Conservation (phyloP, 2,329 filamentous ascomycete genomes). For the Leptographium flavum region DNA sequence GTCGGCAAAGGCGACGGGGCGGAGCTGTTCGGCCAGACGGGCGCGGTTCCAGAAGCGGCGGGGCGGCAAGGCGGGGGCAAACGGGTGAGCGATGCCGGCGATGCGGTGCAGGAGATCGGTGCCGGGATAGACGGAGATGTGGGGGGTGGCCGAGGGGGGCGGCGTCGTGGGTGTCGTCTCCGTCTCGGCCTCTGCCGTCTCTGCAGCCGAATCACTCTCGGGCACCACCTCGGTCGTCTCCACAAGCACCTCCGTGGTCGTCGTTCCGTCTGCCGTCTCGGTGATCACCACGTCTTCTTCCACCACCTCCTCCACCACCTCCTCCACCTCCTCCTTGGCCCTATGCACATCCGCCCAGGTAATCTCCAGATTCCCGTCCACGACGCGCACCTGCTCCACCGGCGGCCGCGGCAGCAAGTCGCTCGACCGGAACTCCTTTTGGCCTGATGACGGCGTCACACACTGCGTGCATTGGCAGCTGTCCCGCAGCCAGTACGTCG, state of each 20-base stretch:
- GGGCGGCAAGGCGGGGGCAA: constrained; percentile 20
- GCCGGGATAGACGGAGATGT: constrained; percentile 6
- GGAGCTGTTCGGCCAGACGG: constrained; percentile 25
- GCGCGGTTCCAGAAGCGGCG: constrained; percentile 26
- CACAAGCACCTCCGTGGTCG: too few relatives aligned
- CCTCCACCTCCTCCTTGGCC: not conserved
- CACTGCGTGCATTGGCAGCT: constrained; percentile 42
- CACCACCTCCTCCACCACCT: too few relatives aligned
- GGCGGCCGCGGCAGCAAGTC: constrained; percentile 36
- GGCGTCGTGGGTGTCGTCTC: too few relatives aligned
- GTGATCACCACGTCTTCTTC: too few relatives aligned
- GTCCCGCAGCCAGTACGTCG: constrained; percentile 33
- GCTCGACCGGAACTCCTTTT: constrained; percentile 49
- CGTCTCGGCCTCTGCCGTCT: not conserved
- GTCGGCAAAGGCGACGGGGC: constrained; percentile 46
- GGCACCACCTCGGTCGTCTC: too few relatives aligned
- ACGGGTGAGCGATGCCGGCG: constrained; percentile 23
- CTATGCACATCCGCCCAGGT: too few relatives aligned
- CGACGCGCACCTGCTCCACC: not conserved
- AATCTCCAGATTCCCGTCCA: too few relatives aligned
- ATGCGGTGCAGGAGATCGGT: constrained; percentile 14
- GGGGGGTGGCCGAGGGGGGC: too few relatives aligned
- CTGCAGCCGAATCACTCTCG: too few relatives aligned
- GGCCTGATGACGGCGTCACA: constrained; percentile 42
- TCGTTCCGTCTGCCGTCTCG: too few relatives aligned